Evolutionary conservation across 2,329 filamentous ascomycete genomes (phyloP).

Genomic region (Penicillium griseofulvum): DNA sequence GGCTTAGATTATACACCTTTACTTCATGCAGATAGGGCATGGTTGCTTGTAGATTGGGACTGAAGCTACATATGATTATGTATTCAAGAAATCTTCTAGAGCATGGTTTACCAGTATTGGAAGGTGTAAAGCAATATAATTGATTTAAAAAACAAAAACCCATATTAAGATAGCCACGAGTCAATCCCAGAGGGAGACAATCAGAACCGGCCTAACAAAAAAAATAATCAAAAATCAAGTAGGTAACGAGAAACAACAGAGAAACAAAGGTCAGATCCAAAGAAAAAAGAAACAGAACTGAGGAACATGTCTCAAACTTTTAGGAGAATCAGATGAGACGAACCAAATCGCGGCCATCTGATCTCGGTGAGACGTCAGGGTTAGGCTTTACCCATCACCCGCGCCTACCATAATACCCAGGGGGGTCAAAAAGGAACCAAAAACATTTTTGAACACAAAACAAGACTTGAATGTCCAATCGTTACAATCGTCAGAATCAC

Average conservation of each 20-base stretch:
- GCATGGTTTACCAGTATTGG: not conserved
- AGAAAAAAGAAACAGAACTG: constrained; percentile 9
- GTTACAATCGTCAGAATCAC: not conserved
- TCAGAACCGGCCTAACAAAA: constrained; percentile 48
- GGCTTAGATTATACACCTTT: not conserved
- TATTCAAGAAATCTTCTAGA: no score
- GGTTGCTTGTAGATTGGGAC: not conserved
- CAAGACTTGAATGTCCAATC: not conserved
- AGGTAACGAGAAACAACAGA: constrained; percentile 1
- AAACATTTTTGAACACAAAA: not conserved
- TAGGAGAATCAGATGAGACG: constrained; percentile 22
- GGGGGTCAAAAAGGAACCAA: constrained; percentile 15
- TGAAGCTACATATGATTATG: not conserved
- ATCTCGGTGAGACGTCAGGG: constrained; percentile 28
- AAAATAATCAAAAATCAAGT: constrained; percentile 9
- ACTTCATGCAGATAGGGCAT: not conserved
- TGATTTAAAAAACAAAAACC: constrained; percentile 12
- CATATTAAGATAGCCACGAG: constrained; percentile 45
- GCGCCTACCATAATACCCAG: constrained; percentile 34
- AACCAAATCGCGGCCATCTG: constrained; percentile 18
- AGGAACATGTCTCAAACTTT: constrained; percentile 30
- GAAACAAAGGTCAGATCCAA: constrained; percentile 2
- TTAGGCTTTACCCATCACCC: constrained; percentile 34
- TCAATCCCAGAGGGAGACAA: constrained; percentile 50
- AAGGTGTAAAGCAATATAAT: not conserved